Conservation (phyloP, 768 basidiomycete genomes). For the Dendrothele bispora region DNA sequence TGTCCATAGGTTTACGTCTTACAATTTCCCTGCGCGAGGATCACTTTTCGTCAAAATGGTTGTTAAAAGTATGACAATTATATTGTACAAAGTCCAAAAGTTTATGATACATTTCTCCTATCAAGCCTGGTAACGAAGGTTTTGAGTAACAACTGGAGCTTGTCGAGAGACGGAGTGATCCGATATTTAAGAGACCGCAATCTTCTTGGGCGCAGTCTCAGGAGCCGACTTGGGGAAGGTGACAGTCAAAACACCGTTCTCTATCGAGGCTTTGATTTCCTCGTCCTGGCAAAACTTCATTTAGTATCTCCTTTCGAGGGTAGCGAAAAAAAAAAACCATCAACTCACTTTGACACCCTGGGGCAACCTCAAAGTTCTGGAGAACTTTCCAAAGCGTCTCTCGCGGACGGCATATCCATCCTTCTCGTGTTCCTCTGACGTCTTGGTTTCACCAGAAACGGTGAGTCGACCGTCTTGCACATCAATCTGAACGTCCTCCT, state of each 20-base stretch:
- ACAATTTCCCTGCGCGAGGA: too few relatives aligned
- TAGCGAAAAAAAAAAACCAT: constrained; percentile 22
- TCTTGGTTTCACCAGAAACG: constrained; percentile 49
- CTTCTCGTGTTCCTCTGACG: constrained; percentile 34
- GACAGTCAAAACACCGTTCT: constrained; percentile 50
- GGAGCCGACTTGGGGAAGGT: constrained; percentile 50
- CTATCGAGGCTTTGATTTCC: constrained; percentile 45
- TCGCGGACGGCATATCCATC: constrained; percentile 49
- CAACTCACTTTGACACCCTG: constrained; percentile 50
- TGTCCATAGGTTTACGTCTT: too few relatives aligned
- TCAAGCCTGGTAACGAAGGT: too few relatives aligned
- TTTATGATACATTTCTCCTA: too few relatives aligned
- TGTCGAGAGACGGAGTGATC: too few relatives aligned
- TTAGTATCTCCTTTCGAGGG: background rate
- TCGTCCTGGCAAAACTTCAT: constrained; percentile 22
- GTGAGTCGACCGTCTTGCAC: constrained; percentile 50
- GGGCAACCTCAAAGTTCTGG: constrained; percentile 51
- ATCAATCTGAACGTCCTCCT: constrained; percentile 55
- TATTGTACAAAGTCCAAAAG: too few relatives aligned
- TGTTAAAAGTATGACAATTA: too few relatives aligned
- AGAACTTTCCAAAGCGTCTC: constrained; percentile 47
- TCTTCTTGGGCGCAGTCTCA: constrained; percentile 32
- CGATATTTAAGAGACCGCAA: constrained; percentile 30
- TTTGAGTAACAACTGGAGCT: too few relatives aligned
- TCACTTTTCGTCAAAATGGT: too few relatives aligned